Evolutionary conservation across 2,329 filamentous ascomycete species (phyloP).

Genomic region (Penicillium thymicola): DNA sequence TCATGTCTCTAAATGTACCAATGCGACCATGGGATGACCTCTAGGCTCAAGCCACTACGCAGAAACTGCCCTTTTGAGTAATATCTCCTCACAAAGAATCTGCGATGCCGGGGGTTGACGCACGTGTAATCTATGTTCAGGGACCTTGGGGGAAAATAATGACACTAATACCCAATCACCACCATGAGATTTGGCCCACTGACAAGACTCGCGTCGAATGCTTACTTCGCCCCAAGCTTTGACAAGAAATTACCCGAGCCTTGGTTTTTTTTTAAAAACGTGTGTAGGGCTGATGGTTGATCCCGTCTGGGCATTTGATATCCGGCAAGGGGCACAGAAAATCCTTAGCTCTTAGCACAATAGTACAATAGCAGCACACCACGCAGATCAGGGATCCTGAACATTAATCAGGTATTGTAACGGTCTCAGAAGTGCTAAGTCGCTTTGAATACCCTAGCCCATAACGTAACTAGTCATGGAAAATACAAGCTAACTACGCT

Average conservation of each 20-base stretch:
- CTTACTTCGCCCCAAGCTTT: constrained; percentile 4
- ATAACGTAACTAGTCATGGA: background rate
- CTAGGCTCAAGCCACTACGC: background rate
- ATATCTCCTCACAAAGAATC: background rate
- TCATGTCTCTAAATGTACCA: background rate
- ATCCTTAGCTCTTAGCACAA: background rate
- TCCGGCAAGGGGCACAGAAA: background rate
- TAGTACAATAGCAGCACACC: background rate
- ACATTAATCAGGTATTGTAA: background rate
- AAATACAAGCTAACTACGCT: background rate
- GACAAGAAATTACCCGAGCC: background rate
- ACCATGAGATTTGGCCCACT: background rate
- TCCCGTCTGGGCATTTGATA: background rate
- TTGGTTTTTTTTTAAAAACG: background rate
- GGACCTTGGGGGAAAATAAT: constrained; percentile 22
- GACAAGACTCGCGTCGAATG: background rate
- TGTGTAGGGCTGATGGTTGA: background rate
- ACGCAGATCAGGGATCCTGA: too few relatives aligned
- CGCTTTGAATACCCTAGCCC: background rate
- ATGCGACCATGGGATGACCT: background rate
- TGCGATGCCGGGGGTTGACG: constrained; percentile 1
- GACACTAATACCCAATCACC: constrained; percentile 13
- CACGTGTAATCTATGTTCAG: constrained; percentile 10
- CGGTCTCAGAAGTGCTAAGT: accelerated
- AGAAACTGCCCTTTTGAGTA: background rate